Evolutionary conservation across 805 yeast genomes (phyloP).

Genomic region (Candida anglica): DNA sequence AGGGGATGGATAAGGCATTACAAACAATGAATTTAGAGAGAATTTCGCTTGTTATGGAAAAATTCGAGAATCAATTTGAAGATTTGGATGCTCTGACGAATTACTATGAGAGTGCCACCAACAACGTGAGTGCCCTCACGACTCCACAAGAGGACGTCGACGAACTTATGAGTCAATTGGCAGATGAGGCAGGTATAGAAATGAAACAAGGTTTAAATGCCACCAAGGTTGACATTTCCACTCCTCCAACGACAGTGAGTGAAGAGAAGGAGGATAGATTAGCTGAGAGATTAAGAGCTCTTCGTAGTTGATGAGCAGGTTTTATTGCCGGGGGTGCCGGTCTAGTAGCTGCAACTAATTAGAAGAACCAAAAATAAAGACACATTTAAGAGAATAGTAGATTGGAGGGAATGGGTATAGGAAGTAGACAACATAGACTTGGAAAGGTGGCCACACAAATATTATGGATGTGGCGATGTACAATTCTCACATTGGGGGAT

Average conservation of each 20-base stretch:
- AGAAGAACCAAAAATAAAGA: no score
- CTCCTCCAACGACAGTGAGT: constrained; percentile 40
- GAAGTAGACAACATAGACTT: no score
- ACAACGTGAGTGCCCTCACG: constrained; percentile 78
- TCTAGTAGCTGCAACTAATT: no score
- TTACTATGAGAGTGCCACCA: constrained; percentile 88
- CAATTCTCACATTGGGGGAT: no score
- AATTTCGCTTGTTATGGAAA: constrained; percentile 94
- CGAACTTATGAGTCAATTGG: constrained; percentile 82
- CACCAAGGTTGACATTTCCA: constrained; percentile 46
- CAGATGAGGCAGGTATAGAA: constrained; percentile 96
- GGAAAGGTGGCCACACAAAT: no score
- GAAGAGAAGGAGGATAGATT: constrained; percentile 83
- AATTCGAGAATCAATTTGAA: constrained; percentile 93
- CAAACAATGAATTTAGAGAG: constrained; percentile 93
- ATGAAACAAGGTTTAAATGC: constrained; percentile 78
- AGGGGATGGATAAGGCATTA: constrained; percentile 94
- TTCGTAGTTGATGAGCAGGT: constrained; percentile 28
- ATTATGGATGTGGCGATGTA: no score
- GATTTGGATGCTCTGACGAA: constrained; percentile 92
- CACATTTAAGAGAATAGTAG: no score
- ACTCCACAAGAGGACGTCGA: constrained; percentile 97
- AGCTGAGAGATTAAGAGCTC: constrained; percentile 84
- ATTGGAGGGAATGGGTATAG: no score
- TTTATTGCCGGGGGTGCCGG: no score